Conservation (phyloP, 2,329 filamentous ascomycete genomes). For the Fusarium nodosum region DNA sequence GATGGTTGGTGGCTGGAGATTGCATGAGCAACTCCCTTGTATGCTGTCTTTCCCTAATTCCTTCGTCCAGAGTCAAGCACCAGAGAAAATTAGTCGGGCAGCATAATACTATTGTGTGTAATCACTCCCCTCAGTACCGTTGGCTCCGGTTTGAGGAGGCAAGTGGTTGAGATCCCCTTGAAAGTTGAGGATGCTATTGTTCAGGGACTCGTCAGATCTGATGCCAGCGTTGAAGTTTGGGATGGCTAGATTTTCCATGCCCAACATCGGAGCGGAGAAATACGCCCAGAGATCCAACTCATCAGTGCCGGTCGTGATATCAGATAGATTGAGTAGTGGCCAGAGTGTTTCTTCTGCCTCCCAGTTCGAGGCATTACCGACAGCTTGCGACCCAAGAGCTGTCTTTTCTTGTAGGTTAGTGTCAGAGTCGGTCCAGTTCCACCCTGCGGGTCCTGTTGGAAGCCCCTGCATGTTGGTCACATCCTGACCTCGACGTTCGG, state of each 20-base stretch:
- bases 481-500: background rate
- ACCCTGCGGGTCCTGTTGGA: background rate
- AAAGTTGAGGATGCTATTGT: conserved; percentile 18
- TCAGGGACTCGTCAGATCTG: background rate
- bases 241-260: background rate
- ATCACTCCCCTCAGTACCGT: background rate
- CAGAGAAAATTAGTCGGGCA: too few species aligned
- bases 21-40: too few species aligned
- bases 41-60: too few species aligned
- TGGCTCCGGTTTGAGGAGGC: background rate
- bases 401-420: background rate
- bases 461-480: background rate
- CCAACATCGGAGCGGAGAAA: conserved; percentile 16
- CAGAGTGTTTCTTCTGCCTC: background rate
- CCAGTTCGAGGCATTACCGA: background rate
- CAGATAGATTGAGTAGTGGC: conserved; percentile 11
- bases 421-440: background rate
- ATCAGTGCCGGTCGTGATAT: background rate
- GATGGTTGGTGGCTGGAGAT: too few species aligned
- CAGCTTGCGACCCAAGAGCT: background rate
- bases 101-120: background rate
- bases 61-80: too few species aligned
- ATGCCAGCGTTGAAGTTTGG: background rate
- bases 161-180: conserved; percentile 11
- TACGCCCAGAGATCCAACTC: conserved; percentile 21